phyloP scores from a whole-genome alignment of 768 basidiomycete genomes.

The Tricholoma sp. region DNA sequence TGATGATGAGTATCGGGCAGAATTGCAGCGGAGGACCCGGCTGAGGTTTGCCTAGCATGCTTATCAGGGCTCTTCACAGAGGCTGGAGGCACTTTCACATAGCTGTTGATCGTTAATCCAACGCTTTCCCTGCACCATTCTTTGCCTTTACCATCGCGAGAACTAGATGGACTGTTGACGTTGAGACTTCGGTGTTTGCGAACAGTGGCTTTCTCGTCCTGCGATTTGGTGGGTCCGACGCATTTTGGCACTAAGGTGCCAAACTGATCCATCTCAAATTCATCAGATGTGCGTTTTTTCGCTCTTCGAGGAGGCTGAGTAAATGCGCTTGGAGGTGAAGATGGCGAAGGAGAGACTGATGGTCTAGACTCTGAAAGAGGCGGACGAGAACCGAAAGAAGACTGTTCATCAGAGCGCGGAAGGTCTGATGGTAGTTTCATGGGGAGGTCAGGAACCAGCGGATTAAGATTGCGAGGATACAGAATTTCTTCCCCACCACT shows the following conservation, averaged over 20 bases:
- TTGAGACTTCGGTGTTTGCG: slow-evolving; percentile 76
- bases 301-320: slow-evolving; percentile 46
- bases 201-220: slow-evolving; percentile 45
- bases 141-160: slow-evolving; percentile 42
- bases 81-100: slow-evolving; percentile 26
- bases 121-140: slow-evolving; percentile 53
- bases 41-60: slow-evolving; percentile 65
- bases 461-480: slow-evolving; percentile 61
- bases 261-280: slow-evolving; percentile 74
- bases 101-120: slow-evolving; percentile 36
- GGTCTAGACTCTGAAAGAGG: slow-evolving; percentile 23
- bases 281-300: slow-evolving; percentile 75
- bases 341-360: slow-evolving; percentile 24
- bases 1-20: slow-evolving; percentile 42
- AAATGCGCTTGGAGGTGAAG: slow-evolving; percentile 69
- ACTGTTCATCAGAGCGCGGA: slow-evolving; percentile 14
- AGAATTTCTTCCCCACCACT: slow-evolving; percentile 89
- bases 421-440: slow-evolving; percentile 23
- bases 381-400: slow-evolving; percentile 17
- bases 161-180: slow-evolving; percentile 37
- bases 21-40: slow-evolving; percentile 63
- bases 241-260: slow-evolving; percentile 56
- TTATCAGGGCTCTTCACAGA: slow-evolving; percentile 30
- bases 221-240: slow-evolving; percentile 29
- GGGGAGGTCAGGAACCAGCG: slow-evolving; percentile 25